Base-by-base conservation (phyloP, 805 yeast genomes). In the Candida arabinofermentans region DNA sequence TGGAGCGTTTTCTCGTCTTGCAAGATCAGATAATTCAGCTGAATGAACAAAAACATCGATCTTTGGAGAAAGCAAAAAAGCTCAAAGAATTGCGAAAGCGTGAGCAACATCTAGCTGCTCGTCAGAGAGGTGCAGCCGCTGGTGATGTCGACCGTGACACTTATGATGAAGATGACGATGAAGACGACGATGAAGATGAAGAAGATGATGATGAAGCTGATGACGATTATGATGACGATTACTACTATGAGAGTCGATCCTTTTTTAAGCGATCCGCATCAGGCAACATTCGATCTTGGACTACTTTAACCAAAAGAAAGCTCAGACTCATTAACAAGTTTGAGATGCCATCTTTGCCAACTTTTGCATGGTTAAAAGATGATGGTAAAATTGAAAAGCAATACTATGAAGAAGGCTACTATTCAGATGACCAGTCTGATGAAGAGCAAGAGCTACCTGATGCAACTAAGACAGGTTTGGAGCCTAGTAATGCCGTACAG, bases 11-110 rank as follows among this genome's bases (percentile, higher is more conserved):
- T 49, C 59, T 79, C 10, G 54, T 81, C 4, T 55, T 87, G 18
- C 85, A 83, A 55, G 85, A 77, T 50, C 96, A 87, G 59, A 57
- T 88, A 34, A 72, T 72, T 42, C 82, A 81, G 51, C 57, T 84
- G 41, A 69, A 76, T 34, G 82, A 81, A 34, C 86, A 81, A 43
- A 70, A 65, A 42, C 39, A 48, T 22, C 42, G 48, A 34, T 56
- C 65, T 9, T 49, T 57, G 37, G 44, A 40, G 10, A 49, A 43
- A 36, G 37, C 47, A 19, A 27, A 34, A 19, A 40, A 35, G 22
- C 36, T 51, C 13, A 44, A 43, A 18, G 22, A 40, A 27, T 4
- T 37, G 24, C 47, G 53, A 21, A 49, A 39, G 32, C 43, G 34
- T n/a, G 16, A 42, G 23, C 38, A 17, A 4, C 19, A 29, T 29